Conservation (phyloP, 2,329 filamentous ascomycete species). For the Ophiostoma sp. region DNA sequence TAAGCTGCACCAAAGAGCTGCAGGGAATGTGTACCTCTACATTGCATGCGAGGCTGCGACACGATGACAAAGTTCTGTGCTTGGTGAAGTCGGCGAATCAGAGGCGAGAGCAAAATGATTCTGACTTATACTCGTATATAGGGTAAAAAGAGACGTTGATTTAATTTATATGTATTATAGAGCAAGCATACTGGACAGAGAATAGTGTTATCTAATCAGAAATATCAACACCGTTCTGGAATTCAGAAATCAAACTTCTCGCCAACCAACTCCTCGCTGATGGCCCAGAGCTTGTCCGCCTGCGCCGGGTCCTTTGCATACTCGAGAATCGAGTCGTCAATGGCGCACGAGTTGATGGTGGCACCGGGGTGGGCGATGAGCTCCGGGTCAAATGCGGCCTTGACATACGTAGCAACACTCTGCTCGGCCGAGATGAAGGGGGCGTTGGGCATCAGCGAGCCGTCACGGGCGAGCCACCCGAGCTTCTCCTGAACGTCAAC, state of each 20-base stretch:
- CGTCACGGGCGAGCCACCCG: constrained; percentile 29
- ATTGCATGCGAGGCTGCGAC: constrained; percentile 10
- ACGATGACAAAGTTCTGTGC: background rate
- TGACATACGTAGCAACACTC: constrained; percentile 35
- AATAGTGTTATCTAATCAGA: background rate
- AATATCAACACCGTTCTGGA: background rate
- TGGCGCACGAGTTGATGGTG: constrained; percentile 14
- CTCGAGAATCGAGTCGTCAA: constrained; percentile 33
- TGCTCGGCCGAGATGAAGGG: constrained; percentile 29
- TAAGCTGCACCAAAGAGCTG: no score
- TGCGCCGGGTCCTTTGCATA: constrained; percentile 26
- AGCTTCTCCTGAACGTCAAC: constrained; percentile 10
- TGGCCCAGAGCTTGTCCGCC: constrained; percentile 40
- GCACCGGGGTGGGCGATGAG: constrained; percentile 27
- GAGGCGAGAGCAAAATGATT: background rate
- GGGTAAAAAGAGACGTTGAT: background rate
- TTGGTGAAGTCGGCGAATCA: constrained; percentile 6
- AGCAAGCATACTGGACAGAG: background rate
- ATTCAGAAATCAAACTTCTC: constrained; percentile 27
- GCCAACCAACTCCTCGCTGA: constrained; percentile 40
- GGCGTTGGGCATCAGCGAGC: constrained; percentile 37
- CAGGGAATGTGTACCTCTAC: background rate
- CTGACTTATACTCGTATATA: background rate
- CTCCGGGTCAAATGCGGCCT: constrained; percentile 37
- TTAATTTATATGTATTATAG: background rate